Percentiles rank a stretch among this genome's conserved stretches.
phyloP scores from a whole-genome alignment of 1,139 yeast genomes.

The Ogataea hybrid region DNA sequence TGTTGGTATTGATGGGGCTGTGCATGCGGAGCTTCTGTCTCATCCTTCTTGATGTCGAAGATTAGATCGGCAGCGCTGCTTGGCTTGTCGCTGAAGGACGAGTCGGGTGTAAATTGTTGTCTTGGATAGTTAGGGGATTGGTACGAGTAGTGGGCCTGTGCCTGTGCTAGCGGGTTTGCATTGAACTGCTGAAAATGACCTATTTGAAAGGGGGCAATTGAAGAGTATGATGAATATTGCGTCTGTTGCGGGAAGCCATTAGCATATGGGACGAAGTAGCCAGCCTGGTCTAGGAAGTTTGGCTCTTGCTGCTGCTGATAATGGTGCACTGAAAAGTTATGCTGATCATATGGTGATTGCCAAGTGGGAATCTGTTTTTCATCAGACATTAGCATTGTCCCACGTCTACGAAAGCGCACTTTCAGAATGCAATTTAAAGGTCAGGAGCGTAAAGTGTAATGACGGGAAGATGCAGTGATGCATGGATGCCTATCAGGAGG shows the following conservation, averaged over 20 bases:
- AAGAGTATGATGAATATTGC: constrained; percentile 3
- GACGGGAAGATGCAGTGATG: constrained; percentile 2
- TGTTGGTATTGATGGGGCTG: constrained; percentile 6
- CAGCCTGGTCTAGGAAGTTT: constrained; percentile 5
- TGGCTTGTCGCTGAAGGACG: constrained; percentile 12
- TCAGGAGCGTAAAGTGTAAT: background rate
- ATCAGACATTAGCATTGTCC: constrained; percentile 17
- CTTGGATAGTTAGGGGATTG: constrained; percentile 3
- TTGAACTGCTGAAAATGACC: background rate
- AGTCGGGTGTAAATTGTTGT: constrained; percentile 6
- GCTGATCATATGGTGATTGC: constrained; percentile 14
- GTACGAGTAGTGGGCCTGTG: constrained; percentile 7
- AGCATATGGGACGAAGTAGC: constrained; percentile 6
- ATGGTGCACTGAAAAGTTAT: constrained; percentile 4
- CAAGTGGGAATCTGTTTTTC: constrained; percentile 15
- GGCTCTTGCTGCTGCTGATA: constrained; percentile 4
- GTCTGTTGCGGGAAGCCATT: constrained; percentile 1
- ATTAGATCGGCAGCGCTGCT: constrained; percentile 4
- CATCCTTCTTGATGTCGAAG: constrained; percentile 11
- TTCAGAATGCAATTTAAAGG: constrained; percentile 1
- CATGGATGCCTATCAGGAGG: background rate
- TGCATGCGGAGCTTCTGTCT: constrained; percentile 1
- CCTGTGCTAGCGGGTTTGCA: constrained; percentile 1
- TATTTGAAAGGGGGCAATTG: constrained; percentile 4
- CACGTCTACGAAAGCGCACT: background rate